Conservation (phyloP, 176 grass and related monocot genomes). For the Typha latifolia region DNA sequence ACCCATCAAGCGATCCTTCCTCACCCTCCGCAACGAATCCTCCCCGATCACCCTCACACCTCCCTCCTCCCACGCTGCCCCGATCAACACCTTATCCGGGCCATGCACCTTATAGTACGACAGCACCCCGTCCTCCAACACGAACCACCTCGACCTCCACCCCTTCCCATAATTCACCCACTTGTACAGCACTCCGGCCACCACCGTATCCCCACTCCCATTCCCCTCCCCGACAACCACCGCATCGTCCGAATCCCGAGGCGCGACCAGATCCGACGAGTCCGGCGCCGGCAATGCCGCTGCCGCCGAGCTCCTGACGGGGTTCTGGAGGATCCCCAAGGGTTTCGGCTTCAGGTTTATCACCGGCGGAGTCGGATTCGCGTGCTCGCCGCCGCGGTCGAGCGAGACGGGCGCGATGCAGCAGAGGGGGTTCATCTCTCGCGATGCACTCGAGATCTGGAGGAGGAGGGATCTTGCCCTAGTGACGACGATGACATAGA, state of each 20-base stretch:
- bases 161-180: slow-evolving; percentile 98
- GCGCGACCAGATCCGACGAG: not conserved
- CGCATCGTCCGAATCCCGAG: slow-evolving; percentile 8
- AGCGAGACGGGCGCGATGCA: slow-evolving; percentile 85
- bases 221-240: slow-evolving; percentile 7
- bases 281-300: slow-evolving; percentile 8
- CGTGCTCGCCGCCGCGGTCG: slow-evolving; percentile 31
- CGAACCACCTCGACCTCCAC: slow-evolving; percentile 78
- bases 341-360: not conserved
- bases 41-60: slow-evolving; percentile 69
- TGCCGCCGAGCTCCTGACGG: not conserved
- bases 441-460: slow-evolving; percentile 17
- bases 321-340: not conserved
- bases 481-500: slow-evolving; percentile 11
- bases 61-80: slow-evolving; percentile 19
- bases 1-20: slow-evolving; percentile 19
- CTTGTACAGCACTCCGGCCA: slow-evolving; percentile 75
- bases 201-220: not conserved
- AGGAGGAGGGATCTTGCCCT: not conserved
- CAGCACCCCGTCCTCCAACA: slow-evolving; percentile 75
- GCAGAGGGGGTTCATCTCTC: slow-evolving; percentile 66
- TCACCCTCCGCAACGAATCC: slow-evolving; percentile 39
- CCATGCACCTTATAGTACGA: slow-evolving; percentile 88
- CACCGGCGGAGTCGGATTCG: slow-evolving; percentile 6
- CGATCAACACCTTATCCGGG: slow-evolving; percentile 29